Percentiles rank a stretch among this genome's conserved stretches.
These are phyloP conservation scores for Phytophthora hybrid DNA, from an alignment of 352 stramenopile genomes.

Conservation along the genomic window DNA sequence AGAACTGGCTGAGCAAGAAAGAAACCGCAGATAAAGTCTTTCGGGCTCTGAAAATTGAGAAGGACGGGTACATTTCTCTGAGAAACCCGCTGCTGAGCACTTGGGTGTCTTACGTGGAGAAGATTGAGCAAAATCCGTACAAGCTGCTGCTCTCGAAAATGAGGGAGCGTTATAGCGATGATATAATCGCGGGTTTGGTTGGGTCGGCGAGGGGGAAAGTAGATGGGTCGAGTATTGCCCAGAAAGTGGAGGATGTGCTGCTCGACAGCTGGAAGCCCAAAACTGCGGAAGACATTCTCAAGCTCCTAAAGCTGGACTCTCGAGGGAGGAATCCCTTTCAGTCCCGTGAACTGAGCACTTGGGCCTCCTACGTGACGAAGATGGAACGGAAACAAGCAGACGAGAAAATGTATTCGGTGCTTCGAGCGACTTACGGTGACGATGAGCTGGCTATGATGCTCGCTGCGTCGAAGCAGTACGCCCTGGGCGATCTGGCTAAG, in stretches of 20 bases:
- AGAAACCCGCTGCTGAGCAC: too few relatives aligned
- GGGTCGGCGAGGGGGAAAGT: too few relatives aligned
- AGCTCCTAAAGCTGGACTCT: too few relatives aligned
- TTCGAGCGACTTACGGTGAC: not conserved
- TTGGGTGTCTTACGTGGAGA: not conserved
- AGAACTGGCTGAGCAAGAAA: too few relatives aligned
- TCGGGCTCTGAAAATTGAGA: too few relatives aligned
- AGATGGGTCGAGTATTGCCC: not conserved
- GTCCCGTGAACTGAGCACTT: too few relatives aligned
- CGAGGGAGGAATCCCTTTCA: too few relatives aligned
- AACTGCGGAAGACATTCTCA: not conserved
- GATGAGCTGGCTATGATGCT: not conserved
- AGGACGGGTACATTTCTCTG: too few relatives aligned
- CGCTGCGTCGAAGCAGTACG: not conserved
- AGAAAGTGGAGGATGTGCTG: not conserved
- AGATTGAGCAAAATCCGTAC: not conserved
- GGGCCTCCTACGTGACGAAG: not conserved
- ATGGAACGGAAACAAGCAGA: not conserved
- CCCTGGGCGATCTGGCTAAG: not conserved
- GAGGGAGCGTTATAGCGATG: not conserved
- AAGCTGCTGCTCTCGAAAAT: not conserved
- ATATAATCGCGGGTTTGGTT: not conserved
- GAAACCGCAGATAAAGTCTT: too few relatives aligned
- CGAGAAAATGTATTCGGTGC: not conserved
- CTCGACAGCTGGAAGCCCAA: not conserved